Evolutionary conservation across 2,329 filamentous ascomycete genomes (phyloP).

Genomic region (Fusarium pseudocircinatum): DNA sequence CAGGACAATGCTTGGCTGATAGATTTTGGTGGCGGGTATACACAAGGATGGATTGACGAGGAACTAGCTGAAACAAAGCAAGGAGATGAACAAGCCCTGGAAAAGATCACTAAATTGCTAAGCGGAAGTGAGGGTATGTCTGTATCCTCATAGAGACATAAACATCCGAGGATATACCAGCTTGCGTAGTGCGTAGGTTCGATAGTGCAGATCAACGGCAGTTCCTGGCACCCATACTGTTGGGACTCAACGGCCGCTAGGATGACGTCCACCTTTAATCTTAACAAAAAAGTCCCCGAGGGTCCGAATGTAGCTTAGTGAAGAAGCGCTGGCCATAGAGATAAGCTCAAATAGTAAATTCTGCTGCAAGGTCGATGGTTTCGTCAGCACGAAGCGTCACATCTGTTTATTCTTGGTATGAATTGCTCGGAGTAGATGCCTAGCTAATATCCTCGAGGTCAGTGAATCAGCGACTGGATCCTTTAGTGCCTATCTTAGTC

Average conservation of each 20-base stretch:
- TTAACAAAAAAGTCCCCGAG: fast-evolving
- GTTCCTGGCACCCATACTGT: neutral
- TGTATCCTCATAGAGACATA: fast-evolving
- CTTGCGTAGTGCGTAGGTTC: neutral
- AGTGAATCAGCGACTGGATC: neutral
- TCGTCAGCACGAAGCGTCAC: fast-evolving
- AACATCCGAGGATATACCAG: neutral
- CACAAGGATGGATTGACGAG: neutral
- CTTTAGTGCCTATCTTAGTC: fast-evolving
- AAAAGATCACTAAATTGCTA: fast-evolving
- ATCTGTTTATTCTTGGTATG: neutral
- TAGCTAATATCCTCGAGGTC: neutral
- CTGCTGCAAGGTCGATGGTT: fast-evolving
- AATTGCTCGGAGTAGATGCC: neutral
- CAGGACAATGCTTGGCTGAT: neutral
- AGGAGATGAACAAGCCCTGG: neutral
- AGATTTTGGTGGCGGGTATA: neutral
- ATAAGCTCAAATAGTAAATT: neutral
- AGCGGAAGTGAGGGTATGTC: fast-evolving
- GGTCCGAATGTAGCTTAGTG: fast-evolving
- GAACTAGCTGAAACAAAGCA: fast-evolving
- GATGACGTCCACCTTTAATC: too few relatives aligned
- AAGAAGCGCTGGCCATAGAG: fast-evolving
- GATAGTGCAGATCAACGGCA: neutral
- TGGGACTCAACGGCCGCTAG: neutral